Base-by-base conservation (phyloP, 2,329 filamentous ascomycete species). In the Drechslera avenae region DNA sequence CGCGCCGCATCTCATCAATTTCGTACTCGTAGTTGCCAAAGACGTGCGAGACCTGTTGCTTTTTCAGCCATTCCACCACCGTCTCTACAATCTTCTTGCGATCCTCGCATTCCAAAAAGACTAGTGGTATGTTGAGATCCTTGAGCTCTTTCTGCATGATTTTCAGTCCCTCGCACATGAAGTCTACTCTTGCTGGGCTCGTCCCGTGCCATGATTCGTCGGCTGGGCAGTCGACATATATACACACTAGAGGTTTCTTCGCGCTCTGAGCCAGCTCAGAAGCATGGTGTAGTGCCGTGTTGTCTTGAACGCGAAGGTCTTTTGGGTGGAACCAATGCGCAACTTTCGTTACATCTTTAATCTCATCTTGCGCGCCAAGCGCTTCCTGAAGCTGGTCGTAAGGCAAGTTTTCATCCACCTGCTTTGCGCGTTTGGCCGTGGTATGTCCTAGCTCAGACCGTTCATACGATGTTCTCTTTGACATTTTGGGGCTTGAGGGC, bases 311-410 rank as follows among this genome's bases (percentile, higher is more conserved):
- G 17, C 79, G 73, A 6, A 81, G 61, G 46, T 81, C 79, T 53
- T 80, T 80, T 49, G 74, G 76, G n/a, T 78, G 75, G 56, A 81
- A 81, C 79, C 79, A 81, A 52, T 81, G 78, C 4, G 76, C 66
- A 1, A 81, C 74, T 50, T 73, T 77, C n/a, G 64, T 68, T 5
- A 73, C 70, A 5, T 74, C 64, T 16, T 71, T 67, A 9, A 72
- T 64, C 30, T 69, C 69, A 14, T 73, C 63, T 50, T 77, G 78
- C 5, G 70, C 62, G 17, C 73, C 66, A 3, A 81, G 63, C 1
- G 72, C 63, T 34, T 72, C 62, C n/a, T 67, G 57, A 13, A 81
- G 67, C 30, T 76, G 62, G 12, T 75, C 66, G 50, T 76, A 79
- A 0, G 79, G 79, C 1, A 74, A 64, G 19, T 79, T 62, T 5